Base-by-base conservation (phyloP, 352 stramenopile genomes). In the Pythium myriotylum region DNA sequence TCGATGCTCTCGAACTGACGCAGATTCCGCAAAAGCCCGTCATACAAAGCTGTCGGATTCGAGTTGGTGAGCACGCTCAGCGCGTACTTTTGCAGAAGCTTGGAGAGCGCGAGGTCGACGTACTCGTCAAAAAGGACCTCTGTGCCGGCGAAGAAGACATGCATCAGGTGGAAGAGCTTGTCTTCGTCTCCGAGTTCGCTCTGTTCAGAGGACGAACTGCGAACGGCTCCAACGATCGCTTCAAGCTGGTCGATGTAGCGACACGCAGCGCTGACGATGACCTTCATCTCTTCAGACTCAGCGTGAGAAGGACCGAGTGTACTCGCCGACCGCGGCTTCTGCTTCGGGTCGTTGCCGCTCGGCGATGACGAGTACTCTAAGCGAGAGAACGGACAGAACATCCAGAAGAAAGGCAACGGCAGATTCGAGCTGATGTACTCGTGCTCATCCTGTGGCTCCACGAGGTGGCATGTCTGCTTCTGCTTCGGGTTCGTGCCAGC, bases 141-240 rank as follows among this genome's bases (percentile, higher is more conserved):
- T 7, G 73, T 79, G 20, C 80, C 81, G 9, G 81, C 73, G 50
- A 92, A 90, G 40, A 92, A 89, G 7, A 87, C 76, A 46, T 91
- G 80, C 23, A 90, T 51, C 42, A 91, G 51, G 46, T 92, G 84
- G 61, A 90, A 91, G 0, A 91, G 64, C 61, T 90, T 90, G 66
- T 91, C 84, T 59, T 89, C 83, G 4, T 72, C 71, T 2, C 56
- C 59, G 17, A 90, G 48, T 7, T 12, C 35, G 4, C 37, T 52
- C 14, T 39, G 22, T 13, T 37, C 10, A 33, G 45, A 55, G 20
- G 54, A 62, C 2, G 42, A 52, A 35, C 55, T 58, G 64, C 68
- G 10, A 51, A 74, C 43, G 43, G 10, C 37, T 67, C 24, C 51
- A 1, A 54, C 51, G 51, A 65, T 48, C 14, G 42, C 17, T 39